phyloP scores from a whole-genome alignment of 2,329 filamentous ascomycete species.

The Diaporthe amygdali region DNA sequence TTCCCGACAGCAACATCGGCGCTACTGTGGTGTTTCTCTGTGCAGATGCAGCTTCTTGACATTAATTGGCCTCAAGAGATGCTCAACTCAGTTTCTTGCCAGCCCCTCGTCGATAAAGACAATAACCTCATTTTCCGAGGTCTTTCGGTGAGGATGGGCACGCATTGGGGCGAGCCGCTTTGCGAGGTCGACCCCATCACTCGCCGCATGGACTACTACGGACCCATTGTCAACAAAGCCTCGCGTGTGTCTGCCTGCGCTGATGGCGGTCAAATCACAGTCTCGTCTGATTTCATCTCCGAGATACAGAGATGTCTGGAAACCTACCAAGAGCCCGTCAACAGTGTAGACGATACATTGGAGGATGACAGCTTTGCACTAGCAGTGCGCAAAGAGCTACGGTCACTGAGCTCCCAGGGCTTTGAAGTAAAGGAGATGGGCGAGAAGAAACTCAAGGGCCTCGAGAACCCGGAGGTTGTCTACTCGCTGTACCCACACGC shows the following conservation, averaged over 20 bases:
- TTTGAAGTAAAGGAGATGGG: constrained; percentile 96
- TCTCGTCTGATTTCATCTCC: constrained; percentile 95
- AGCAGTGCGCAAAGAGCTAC: constrained; percentile 84
- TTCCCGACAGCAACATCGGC: constrained; percentile 96
- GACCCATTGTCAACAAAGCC: constrained; percentile 98
- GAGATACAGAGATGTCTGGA: constrained; percentile 93
- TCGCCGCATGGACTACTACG: constrained; percentile 98
- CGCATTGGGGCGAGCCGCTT: constrained; percentile 93
- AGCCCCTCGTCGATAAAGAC: constrained; percentile 82
- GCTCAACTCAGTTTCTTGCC: constrained; percentile 82
- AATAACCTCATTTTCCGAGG: constrained; percentile 91
- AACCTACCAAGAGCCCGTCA: constrained; percentile 85
- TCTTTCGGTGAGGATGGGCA: constrained; percentile 94
- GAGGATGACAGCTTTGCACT: constrained; percentile 77
- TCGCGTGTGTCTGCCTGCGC: constrained; percentile 93
- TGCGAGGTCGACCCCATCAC: constrained; percentile 96
- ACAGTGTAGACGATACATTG: constrained; percentile 74
- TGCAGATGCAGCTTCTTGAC: constrained; percentile 86
- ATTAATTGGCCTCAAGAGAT: constrained; percentile 95
- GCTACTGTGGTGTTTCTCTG: constrained; percentile 93
- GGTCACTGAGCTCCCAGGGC: constrained; percentile 85
- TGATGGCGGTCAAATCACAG: constrained; percentile 95
- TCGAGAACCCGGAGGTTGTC: constrained; percentile 95
- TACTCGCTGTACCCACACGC: constrained; percentile 95
- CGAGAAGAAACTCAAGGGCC: constrained; percentile 91